These are phyloP conservation scores for Pythium aristosporum DNA, from an alignment of 352 stramenopile species.

Conservation along the genomic window DNA sequence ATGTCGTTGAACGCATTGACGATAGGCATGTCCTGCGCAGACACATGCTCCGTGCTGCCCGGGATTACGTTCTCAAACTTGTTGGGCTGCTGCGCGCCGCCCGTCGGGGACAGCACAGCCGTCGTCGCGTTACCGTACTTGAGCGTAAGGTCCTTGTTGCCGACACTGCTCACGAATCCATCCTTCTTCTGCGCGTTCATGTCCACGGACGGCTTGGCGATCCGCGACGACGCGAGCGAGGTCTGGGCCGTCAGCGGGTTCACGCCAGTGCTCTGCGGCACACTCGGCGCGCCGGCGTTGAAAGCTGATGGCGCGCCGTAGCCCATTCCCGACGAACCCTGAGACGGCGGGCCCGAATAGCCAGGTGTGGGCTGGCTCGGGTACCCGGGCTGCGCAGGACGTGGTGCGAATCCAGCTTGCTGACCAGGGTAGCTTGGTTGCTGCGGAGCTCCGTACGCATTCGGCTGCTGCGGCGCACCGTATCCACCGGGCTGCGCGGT, in stretches of 20 bases:
- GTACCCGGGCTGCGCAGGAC: conserved; percentile 31
- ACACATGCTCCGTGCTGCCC: conserved; percentile 74
- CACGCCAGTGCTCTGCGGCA: conserved; percentile 65
- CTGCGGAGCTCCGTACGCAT: conserved; percentile 38
- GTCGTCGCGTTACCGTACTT: conserved; percentile 85
- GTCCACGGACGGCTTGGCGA: conserved; percentile 79
- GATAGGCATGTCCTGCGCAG: conserved; percentile 73
- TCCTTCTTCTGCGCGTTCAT: conserved; percentile 82
- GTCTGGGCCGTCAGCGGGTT: conserved; percentile 59
- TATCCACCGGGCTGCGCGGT: conserved; percentile 29
- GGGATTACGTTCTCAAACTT: conserved; percentile 52
- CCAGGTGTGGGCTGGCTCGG: conserved; percentile 39
- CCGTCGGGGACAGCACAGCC: conserved; percentile 57
- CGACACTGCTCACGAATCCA: conserved; percentile 80
- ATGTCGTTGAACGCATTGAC: conserved; percentile 82
- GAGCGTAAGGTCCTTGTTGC: conserved; percentile 83
- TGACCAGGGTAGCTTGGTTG: conserved; percentile 42
- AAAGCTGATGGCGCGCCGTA: conserved; percentile 34
- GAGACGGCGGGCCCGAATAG: conserved; percentile 55
- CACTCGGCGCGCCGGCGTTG: conserved; percentile 24
- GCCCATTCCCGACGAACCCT: conserved; percentile 23
- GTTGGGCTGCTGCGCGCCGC: conserved; percentile 24
- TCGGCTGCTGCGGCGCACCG: conserved; percentile 31
- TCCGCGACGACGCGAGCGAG: conserved; percentile 66
- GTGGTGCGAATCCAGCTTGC: conserved; percentile 20